Conservation (phyloP, 805 yeast genomes). For the Phaffomyces thermotolerans region DNA sequence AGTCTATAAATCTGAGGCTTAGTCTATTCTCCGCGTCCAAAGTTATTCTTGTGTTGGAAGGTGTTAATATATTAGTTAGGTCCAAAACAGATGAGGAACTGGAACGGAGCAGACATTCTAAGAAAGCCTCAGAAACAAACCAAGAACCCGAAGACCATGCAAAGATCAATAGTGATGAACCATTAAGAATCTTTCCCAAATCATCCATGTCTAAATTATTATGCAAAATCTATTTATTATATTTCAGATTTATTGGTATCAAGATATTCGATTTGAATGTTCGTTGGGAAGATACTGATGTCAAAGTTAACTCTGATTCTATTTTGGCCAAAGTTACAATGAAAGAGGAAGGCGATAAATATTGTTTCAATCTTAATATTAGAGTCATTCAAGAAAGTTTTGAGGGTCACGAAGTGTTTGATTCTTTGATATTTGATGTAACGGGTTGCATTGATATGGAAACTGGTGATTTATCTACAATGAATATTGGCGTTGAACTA, state of each 20-base stretch:
- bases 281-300: slow-evolving; percentile 8
- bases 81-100: background rate
- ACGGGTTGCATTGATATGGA: slow-evolving; percentile 13
- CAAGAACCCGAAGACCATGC: background rate
- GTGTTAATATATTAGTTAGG: slow-evolving; percentile 9
- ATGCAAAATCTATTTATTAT: slow-evolving; percentile 13
- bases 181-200: slow-evolving; percentile 13
- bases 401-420: slow-evolving; percentile 15
- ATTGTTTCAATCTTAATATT: slow-evolving; percentile 7
- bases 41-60: slow-evolving; percentile 16
- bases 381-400: slow-evolving; percentile 15
- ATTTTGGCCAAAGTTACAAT: slow-evolving; percentile 13
- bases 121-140: background rate
- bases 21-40: slow-evolving; percentile 13
- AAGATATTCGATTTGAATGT: slow-evolving; percentile 11
- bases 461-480: slow-evolving; percentile 15
- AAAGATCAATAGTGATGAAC: slow-evolving; percentile 10
- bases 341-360: slow-evolving; percentile 1
- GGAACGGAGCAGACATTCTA: background rate
- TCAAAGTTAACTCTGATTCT: slow-evolving; percentile 10
- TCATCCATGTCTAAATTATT: slow-evolving; percentile 3
- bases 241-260: slow-evolving; percentile 21
- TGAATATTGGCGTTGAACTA: slow-evolving; percentile 13
- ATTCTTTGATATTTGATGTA: slow-evolving; percentile 15
- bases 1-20: slow-evolving; percentile 10